phyloP scores from a whole-genome alignment of 179 eudicot species.

The Silene coronaria region DNA sequence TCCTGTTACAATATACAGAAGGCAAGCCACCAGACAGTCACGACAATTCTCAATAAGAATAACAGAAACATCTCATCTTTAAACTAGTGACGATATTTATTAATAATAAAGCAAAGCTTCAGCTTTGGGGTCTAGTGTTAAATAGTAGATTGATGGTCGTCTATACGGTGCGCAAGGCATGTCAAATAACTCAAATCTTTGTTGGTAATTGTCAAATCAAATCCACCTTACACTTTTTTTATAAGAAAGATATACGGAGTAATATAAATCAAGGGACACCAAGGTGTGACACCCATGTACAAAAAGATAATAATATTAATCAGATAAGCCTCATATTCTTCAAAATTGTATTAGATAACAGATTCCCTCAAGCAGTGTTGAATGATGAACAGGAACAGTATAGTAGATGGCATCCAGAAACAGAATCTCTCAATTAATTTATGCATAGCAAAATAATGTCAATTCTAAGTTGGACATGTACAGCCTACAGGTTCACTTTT shows the following conservation, averaged over 20 bases:
- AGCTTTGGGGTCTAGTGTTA: not conserved
- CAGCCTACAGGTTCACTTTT: not conserved
- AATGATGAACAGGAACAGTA: not conserved
- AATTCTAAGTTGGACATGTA: not conserved
- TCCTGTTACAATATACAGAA: conserved; percentile 40
- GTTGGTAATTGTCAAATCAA: not conserved
- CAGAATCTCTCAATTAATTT: not conserved
- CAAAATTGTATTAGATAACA: not conserved
- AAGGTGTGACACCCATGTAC: not conserved
- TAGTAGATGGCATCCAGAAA: not conserved
- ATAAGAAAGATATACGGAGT: not conserved
- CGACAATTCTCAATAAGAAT: not conserved
- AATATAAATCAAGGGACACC: not conserved
- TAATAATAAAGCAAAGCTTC: not conserved
- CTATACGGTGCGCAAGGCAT: not conserved
- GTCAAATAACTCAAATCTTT: not conserved
- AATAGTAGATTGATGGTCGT: not conserved
- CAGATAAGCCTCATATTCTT: not conserved
- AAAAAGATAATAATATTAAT: too few relatives aligned
- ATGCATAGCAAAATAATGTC: not conserved
- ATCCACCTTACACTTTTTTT: not conserved
- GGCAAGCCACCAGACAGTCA: conserved; percentile 1
- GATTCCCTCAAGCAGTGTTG: not conserved
- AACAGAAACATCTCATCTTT: not conserved
- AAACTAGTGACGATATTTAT: not conserved